These are phyloP conservation scores for Dactylellina haptotyla DNA, from an alignment of 2,329 filamentous ascomycete species.

Conservation along the genomic window DNA sequence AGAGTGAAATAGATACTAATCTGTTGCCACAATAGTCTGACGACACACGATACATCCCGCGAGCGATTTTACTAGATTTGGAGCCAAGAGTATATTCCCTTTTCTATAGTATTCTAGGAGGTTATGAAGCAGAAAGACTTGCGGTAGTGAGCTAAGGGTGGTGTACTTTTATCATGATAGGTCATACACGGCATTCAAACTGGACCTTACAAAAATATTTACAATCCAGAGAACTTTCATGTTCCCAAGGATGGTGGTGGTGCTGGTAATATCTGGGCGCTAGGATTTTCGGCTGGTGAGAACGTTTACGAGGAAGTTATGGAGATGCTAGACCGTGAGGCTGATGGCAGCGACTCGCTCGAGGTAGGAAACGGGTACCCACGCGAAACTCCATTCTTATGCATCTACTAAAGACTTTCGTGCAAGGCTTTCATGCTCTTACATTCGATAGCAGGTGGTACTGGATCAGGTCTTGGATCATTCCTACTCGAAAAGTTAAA, in stretches of 20 bases:
- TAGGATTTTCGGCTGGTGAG: slow-evolving; percentile 93
- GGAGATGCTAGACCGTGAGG: slow-evolving; percentile 99
- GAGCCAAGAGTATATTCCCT: slow-evolving; percentile 78
- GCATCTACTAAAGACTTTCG: slow-evolving; percentile 8
- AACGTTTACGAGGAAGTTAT: slow-evolving; percentile 87
- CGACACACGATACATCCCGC: slow-evolving; percentile 96
- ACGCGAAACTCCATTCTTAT: background rate
- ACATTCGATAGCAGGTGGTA: slow-evolving; percentile 96
- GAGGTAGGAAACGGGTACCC: slow-evolving; percentile 68
- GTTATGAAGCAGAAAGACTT: background rate
- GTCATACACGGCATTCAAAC: slow-evolving; percentile 92
- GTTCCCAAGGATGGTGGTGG: slow-evolving; percentile 92
- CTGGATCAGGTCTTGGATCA: slow-evolving; percentile 92
- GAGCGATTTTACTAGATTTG: slow-evolving; percentile 92
- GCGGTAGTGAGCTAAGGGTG: slow-evolving; percentile 1
- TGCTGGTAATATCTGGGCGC: slow-evolving; percentile 97
- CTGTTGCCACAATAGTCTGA: slow-evolving; percentile 72
- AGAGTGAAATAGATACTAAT: background rate
- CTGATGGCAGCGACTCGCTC: slow-evolving; percentile 95
- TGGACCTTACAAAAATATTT: slow-evolving; percentile 96
- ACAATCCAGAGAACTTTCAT: slow-evolving; percentile 99
- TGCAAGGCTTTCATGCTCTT: slow-evolving; percentile 92
- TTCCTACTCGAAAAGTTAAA: slow-evolving; percentile 95
- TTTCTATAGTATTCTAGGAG: background rate
- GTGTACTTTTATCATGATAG: slow-evolving; percentile 61